These are phyloP conservation scores for Pichia sp. DNA, from an alignment of 1,139 yeast species.

Conservation along the genomic window DNA sequence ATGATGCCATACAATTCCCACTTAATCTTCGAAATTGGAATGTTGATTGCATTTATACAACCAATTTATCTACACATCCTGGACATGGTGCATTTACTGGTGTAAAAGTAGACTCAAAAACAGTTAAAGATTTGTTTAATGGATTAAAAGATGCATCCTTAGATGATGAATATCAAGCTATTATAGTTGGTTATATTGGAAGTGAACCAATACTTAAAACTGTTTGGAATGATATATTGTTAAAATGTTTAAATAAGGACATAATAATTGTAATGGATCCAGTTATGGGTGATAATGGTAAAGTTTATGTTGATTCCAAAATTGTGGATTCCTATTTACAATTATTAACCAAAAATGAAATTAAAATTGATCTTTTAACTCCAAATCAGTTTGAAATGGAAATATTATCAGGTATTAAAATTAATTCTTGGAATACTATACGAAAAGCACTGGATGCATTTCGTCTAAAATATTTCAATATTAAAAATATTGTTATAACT, in stretches of 20 bases:
- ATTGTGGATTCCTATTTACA: constrained; percentile 49
- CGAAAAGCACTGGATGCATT: constrained; percentile 37
- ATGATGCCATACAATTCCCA: constrained; percentile 59
- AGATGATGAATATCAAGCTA: constrained; percentile 38
- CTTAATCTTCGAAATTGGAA: constrained; percentile 62
- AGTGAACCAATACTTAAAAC: constrained; percentile 38
- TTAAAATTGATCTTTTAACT: constrained; percentile 49
- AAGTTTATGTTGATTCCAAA: constrained; percentile 52
- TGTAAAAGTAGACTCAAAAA: constrained; percentile 25
- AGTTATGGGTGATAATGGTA: constrained; percentile 72
- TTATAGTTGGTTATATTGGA: constrained; percentile 59
- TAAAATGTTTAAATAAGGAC: constrained; percentile 3
- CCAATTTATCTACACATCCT: constrained; percentile 62
- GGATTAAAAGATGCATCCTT: constrained; percentile 30
- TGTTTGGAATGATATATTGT: constrained; percentile 30
- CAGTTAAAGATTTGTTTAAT: constrained; percentile 28
- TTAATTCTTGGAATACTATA: constrained; percentile 35
- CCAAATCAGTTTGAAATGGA: constrained; percentile 75
- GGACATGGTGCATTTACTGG: constrained; percentile 52
- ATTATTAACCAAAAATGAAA: constrained; percentile 31
- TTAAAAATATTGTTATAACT: constrained; percentile 46
- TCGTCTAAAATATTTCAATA: constrained; percentile 34
- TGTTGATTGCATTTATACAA: constrained; percentile 58
- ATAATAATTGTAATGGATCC: constrained; percentile 49
- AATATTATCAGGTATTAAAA: constrained; percentile 41